These are phyloP conservation scores for Austroboletus rostrupii DNA, from an alignment of 1,284 basidiomycete genomes.

Conservation along the genomic window DNA sequence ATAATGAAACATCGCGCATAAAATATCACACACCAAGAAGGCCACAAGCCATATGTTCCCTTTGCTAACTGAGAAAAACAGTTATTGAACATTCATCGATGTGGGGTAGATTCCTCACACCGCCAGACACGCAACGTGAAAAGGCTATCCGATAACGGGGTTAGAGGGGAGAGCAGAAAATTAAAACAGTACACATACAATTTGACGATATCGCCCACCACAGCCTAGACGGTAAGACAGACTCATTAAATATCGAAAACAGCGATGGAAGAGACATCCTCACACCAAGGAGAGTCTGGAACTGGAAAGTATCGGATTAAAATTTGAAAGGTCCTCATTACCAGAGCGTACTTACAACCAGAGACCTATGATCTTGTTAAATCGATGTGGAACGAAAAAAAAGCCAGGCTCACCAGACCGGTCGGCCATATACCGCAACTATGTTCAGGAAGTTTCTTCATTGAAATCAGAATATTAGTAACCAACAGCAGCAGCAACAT, in stretches of 20 bases:
- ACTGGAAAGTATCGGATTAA: conserved; percentile 30
- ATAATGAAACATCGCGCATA: neutral
- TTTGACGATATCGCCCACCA: conserved; percentile 61
- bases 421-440: conserved; percentile 36
- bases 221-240: conserved; percentile 35
- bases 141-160: conserved; percentile 37
- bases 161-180: neutral
- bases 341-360: conserved; percentile 17
- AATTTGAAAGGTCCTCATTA: neutral
- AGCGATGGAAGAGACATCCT: conserved; percentile 25
- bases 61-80: conserved; percentile 48
- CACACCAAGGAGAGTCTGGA: conserved; percentile 57
- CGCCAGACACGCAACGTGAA: conserved; percentile 67
- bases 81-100: neutral
- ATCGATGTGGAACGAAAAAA: neutral
- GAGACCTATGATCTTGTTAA: conserved; percentile 19
- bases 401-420: conserved; percentile 42
- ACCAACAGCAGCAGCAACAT: conserved; percentile 16
- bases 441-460: conserved; percentile 47
- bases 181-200: conserved; percentile 38
- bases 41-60: conserved; percentile 51
- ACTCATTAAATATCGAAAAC: conserved; percentile 6
- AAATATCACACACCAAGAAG: conserved; percentile 44
- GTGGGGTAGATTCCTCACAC: conserved; percentile 41
- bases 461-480: conserved; percentile 8